Conservation (phyloP, 352 stramenopile genomes). For the Globisporangium spinosum region DNA sequence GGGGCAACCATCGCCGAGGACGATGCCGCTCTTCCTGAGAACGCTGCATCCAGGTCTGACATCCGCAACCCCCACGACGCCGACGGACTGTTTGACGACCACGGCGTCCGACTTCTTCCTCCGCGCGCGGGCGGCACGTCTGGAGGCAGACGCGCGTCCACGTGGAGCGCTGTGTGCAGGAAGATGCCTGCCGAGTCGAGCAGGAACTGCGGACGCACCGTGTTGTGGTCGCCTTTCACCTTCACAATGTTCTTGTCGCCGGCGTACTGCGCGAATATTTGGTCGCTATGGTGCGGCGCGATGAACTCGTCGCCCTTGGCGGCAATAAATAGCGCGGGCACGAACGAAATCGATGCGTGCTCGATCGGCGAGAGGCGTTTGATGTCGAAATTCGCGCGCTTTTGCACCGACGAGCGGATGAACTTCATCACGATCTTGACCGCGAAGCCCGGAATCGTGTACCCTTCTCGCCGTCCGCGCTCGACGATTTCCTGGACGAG, state of each 20-base stretch:
- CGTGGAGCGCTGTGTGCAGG: slow-evolving; percentile 89
- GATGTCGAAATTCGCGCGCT: slow-evolving; percentile 86
- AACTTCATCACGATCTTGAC: slow-evolving; percentile 91
- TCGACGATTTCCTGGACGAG: slow-evolving; percentile 98
- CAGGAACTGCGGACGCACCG: slow-evolving; percentile 92
- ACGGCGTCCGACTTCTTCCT: slow-evolving; percentile 35
- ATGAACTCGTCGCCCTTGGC: slow-evolving; percentile 96
- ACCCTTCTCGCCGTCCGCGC: slow-evolving; percentile 90
- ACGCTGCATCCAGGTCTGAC: slow-evolving; percentile 52
- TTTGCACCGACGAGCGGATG: slow-evolving; percentile 90
- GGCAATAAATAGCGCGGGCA: slow-evolving; percentile 95
- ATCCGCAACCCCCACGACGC: slow-evolving; percentile 47
- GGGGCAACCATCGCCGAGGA: slow-evolving; percentile 24
- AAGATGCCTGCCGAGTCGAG: slow-evolving; percentile 96
- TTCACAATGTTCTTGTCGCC: slow-evolving; percentile 98
- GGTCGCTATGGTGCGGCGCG: slow-evolving; percentile 78
- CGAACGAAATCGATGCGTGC: slow-evolving; percentile 92
- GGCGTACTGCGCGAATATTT: slow-evolving; percentile 88
- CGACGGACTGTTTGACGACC: slow-evolving; percentile 28
- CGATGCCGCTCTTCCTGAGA: slow-evolving; percentile 35
- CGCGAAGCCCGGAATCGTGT: slow-evolving; percentile 90
- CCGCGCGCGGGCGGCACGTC: slow-evolving; percentile 26
- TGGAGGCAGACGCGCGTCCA: slow-evolving; percentile 43
- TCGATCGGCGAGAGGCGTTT: slow-evolving; percentile 75
- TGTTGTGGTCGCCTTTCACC: slow-evolving; percentile 98